A percentile compares a stretch with the other conserved stretches of the same genome.
Conservation (phyloP, 768 basidiomycete species). For the Leccinellum albellum region DNA sequence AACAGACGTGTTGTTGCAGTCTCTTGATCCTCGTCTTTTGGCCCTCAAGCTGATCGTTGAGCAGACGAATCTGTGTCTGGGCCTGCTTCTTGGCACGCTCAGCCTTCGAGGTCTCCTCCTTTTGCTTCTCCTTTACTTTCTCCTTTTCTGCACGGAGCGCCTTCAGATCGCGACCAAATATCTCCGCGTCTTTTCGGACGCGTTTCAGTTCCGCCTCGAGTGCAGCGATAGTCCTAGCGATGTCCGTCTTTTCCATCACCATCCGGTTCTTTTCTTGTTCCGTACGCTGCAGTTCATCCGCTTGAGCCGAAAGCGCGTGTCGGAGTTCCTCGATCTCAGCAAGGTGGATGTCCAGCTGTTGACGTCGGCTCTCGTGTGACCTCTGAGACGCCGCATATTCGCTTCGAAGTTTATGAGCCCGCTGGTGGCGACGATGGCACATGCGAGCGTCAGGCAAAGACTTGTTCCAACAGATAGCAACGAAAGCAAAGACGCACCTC, state of each 20-base stretch:
- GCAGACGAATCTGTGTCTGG: slow-evolving; percentile 58
- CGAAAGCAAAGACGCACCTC: neutral
- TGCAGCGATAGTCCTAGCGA: slow-evolving; percentile 59
- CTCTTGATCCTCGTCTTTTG: slow-evolving; percentile 41
- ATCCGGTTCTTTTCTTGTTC: slow-evolving; percentile 64
- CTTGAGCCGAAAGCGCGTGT: slow-evolving; percentile 56
- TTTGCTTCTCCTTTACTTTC: slow-evolving; percentile 47
- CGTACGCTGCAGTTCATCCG: slow-evolving; percentile 57
- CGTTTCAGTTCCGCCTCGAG: slow-evolving; percentile 74
- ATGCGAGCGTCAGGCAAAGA: neutral
- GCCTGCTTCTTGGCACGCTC: slow-evolving; percentile 66
- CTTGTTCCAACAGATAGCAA: neutral
- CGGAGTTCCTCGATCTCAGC: slow-evolving; percentile 77
- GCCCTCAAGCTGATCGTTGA: slow-evolving; percentile 62
- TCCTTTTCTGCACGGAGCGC: slow-evolving; percentile 65
- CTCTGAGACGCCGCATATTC: slow-evolving; percentile 59
- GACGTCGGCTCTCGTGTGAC: slow-evolving; percentile 67
- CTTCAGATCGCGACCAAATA: slow-evolving; percentile 75
- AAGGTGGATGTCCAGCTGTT: slow-evolving; percentile 68
- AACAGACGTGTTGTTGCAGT: slow-evolving; percentile 54
- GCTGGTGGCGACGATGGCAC: slow-evolving; percentile 32
- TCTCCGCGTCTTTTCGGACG: slow-evolving; percentile 72
- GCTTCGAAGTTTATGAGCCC: slow-evolving; percentile 57
- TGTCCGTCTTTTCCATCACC: slow-evolving; percentile 58
- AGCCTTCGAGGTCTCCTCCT: slow-evolving; percentile 51